Evolutionary conservation across 495 filamentous ascomycete genomes (phyloP), one percentile per base, ranked within the genome.

Genomic region (Geoglossum glabrum): DNA sequence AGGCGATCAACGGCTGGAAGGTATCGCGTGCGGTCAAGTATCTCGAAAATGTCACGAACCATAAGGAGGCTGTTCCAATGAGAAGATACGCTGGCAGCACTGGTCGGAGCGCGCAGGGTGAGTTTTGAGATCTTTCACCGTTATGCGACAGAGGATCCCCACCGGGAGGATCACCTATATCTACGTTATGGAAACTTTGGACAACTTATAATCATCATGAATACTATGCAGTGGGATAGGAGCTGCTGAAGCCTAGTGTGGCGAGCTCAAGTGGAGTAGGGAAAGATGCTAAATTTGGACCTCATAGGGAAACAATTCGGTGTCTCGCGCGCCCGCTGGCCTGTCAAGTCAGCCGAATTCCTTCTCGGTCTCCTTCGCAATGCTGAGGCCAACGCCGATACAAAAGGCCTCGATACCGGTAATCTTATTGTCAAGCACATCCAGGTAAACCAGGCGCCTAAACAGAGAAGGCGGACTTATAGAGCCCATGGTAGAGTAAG

Each of bases 1-100:
- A 96, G 77, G 89, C 90, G 62, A 89, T 97, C 82, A 96, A 87
- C 74, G 90, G 92, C 74, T 95, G 90, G 92, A 97, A 97, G 79
- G 78, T 97, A 68, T 76, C 83, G 73, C 92, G 92, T 69, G 93
- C 92, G 62, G 75, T 95, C 64, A 79, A 77, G 68, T 99, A 90
- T 83, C 83, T 99, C 69, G 87, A 92, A 76, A 96, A 97, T 72
- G 92, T 99, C 64, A 80, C 82, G 70, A 83, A 84, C 73, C 86
- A 97, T 78, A 83, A 83, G 73, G 90, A 97, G 79, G 90, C 87
- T 61, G 86, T 99, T 64, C 92, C 92, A 64, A 89, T 99, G 84
- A 83, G 93, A 69, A 80, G 92, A 71, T 99, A 92, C 71, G 83
- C 86, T 68, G 90, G 93, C 66, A 82, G 84, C 76, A 96, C 84